phyloP scores from a whole-genome alignment of 176 grass and related monocot species.

The Urochloa ruziziensis region DNA sequence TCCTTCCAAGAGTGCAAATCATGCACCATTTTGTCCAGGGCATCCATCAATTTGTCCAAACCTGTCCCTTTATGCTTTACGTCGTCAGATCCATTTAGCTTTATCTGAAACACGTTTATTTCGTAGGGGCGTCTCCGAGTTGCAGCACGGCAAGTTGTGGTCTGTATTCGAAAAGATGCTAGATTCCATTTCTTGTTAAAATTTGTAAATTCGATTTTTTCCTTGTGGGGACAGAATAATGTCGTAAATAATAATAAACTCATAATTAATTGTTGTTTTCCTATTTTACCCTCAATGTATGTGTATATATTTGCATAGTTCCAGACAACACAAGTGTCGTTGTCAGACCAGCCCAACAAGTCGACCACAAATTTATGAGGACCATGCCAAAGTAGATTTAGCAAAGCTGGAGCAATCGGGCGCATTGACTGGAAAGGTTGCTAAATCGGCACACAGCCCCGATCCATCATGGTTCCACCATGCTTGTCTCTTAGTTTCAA shows the following conservation, averaged over 20 bases:
- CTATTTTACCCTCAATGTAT: too few relatives aligned
- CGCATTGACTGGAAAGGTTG: slow-evolving; percentile 25
- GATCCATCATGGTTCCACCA: neutral
- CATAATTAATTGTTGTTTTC: too few relatives aligned
- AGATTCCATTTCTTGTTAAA: too few relatives aligned
- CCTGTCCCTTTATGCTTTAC: too few relatives aligned
- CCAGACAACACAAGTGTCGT: neutral
- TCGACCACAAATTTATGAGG: neutral
- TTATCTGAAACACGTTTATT: too few relatives aligned
- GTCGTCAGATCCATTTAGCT: too few relatives aligned
- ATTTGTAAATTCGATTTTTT: too few relatives aligned
- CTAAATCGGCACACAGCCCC: neutral
- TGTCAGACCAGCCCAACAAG: neutral
- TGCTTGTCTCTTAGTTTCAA: slow-evolving; percentile 36
- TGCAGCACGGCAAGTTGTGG: too few relatives aligned
- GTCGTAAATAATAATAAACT: too few relatives aligned
- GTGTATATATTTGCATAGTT: neutral
- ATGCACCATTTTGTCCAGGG: neutral
- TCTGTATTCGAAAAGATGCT: too few relatives aligned
- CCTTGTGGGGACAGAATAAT: too few relatives aligned
- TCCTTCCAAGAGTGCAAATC: neutral
- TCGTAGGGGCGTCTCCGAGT: too few relatives aligned
- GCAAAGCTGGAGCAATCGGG: neutral
- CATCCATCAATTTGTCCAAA: neutral
- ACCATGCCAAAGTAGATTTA: neutral